Conservation (phyloP, 2,329 filamentous ascomycete genomes). For the Cucurbitaria berberidis region DNA sequence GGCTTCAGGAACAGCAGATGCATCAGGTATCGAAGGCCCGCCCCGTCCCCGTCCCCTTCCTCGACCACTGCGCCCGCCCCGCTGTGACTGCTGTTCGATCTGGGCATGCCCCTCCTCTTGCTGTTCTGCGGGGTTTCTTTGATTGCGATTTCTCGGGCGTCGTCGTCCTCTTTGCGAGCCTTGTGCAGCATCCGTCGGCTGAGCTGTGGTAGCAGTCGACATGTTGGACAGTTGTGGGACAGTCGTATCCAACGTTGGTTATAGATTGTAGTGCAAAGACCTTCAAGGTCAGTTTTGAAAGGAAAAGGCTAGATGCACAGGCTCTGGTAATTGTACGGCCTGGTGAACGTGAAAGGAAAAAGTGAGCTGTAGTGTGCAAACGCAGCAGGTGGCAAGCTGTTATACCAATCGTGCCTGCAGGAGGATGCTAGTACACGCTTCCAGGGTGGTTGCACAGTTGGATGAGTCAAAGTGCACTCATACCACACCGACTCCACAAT, state of each 20-base stretch:
- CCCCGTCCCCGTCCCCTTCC: constrained; percentile 27
- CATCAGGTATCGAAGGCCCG: constrained; percentile 6
- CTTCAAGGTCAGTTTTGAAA: not conserved
- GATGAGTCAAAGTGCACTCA: constrained; percentile 20
- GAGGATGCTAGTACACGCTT: constrained; percentile 9
- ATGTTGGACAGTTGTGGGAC: constrained; percentile 17
- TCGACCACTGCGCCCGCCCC: constrained; percentile 26
- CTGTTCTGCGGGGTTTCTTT: constrained; percentile 26
- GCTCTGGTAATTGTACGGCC: constrained; percentile 41
- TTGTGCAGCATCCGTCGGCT: constrained; percentile 21
- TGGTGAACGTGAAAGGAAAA: constrained; percentile 29
- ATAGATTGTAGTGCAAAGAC: constrained; percentile 3
- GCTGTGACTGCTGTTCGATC: constrained; percentile 22
- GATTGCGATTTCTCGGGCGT: constrained; percentile 33
- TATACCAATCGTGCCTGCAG: constrained; percentile 5
- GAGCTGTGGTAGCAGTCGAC: constrained; percentile 26
- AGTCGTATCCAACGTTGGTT: not conserved
- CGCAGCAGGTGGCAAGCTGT: constrained; percentile 28
- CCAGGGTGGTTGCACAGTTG: constrained; percentile 1
- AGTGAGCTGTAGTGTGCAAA: not conserved
- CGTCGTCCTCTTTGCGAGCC: constrained; percentile 23
- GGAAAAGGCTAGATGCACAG: constrained; percentile 14
- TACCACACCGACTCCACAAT: constrained; percentile 6
- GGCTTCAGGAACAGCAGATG: constrained; percentile 3
- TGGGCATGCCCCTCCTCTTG: constrained; percentile 21